These are phyloP conservation scores for Suillus occidentalis DNA, from an alignment of 768 basidiomycete species.

Conservation along the genomic window DNA sequence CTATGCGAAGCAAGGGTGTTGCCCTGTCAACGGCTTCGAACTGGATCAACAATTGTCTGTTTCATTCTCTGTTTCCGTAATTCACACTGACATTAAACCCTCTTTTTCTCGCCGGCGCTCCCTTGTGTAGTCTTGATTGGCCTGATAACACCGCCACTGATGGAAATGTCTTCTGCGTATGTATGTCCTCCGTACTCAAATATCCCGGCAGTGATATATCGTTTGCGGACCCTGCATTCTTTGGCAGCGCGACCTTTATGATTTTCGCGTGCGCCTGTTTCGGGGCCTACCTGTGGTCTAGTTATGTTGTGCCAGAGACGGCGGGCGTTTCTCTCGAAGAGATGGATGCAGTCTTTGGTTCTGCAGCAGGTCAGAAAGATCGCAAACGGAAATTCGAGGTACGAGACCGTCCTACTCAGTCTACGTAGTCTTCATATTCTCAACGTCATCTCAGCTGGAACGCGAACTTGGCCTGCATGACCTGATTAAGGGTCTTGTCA, in stretches of 20 bases:
- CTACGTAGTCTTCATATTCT: background rate
- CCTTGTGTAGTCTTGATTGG: constrained; percentile 65
- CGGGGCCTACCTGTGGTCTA: constrained; percentile 70
- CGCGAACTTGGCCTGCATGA: constrained; percentile 51
- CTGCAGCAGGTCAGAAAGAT: constrained; percentile 59
- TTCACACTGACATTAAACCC: background rate
- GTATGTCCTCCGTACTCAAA: constrained; percentile 15
- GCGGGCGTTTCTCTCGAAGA: constrained; percentile 76
- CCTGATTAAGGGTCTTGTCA: constrained; percentile 41
- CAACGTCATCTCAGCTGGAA: constrained; percentile 48
- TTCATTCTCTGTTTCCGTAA: background rate
- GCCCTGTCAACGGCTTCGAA: constrained; percentile 83
- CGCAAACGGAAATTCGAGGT: constrained; percentile 52
- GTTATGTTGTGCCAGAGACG: constrained; percentile 70
- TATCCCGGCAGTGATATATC: constrained; percentile 2
- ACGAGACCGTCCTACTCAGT: constrained; percentile 5
- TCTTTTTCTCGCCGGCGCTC: background rate
- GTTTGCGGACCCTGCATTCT: background rate
- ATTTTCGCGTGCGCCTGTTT: constrained; percentile 66
- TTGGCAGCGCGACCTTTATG: constrained; percentile 61
- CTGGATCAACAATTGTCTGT: constrained; percentile 79
- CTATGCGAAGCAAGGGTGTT: constrained; percentile 79
- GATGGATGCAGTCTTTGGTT: constrained; percentile 67
- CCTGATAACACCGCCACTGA: constrained; percentile 64
- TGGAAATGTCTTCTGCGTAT: constrained; percentile 61